Percentiles rank a stretch among this genome's conserved stretches.
Conservation (phyloP, 768 basidiomycete species). For the Kwoniella botswanensis region DNA sequence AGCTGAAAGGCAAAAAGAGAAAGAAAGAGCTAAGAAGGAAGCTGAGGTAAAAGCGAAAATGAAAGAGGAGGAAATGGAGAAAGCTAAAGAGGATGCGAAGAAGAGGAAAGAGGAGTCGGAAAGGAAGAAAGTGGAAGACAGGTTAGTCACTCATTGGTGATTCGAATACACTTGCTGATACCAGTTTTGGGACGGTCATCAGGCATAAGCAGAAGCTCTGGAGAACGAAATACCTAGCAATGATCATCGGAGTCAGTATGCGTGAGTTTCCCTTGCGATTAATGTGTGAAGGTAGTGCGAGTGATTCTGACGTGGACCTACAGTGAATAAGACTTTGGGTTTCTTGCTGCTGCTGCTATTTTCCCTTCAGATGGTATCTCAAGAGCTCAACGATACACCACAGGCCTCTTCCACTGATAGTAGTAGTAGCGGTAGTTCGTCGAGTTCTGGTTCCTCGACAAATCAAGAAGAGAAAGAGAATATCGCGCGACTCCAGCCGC, state of each 20-base stretch:
- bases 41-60: constrained; percentile 27
- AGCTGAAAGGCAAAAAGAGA: constrained; percentile 30
- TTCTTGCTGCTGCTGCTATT: constrained; percentile 49
- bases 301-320: background rate
- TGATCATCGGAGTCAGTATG: constrained; percentile 53
- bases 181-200: background rate
- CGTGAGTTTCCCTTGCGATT: constrained; percentile 30
- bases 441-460: constrained; percentile 14
- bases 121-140: constrained; percentile 30
- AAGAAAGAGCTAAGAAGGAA: constrained; percentile 26
- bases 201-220: constrained; percentile 49
- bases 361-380: constrained; percentile 46
- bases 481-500: constrained; percentile 35
- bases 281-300: too few relatives aligned
- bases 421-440: constrained; percentile 6
- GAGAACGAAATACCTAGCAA: constrained; percentile 49
- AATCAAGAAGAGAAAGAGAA: constrained; percentile 38
- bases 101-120: constrained; percentile 14
- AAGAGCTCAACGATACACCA: constrained; percentile 42
- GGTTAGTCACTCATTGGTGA: constrained; percentile 21
- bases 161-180: background rate
- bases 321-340: constrained; percentile 45
- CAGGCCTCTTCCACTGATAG: background rate
- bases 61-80: constrained; percentile 26
- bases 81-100: constrained; percentile 31